Evolutionary conservation across 805 yeast species (phyloP), one percentile per base, ranked within the genome.

Genomic region (Candida pini): DNA sequence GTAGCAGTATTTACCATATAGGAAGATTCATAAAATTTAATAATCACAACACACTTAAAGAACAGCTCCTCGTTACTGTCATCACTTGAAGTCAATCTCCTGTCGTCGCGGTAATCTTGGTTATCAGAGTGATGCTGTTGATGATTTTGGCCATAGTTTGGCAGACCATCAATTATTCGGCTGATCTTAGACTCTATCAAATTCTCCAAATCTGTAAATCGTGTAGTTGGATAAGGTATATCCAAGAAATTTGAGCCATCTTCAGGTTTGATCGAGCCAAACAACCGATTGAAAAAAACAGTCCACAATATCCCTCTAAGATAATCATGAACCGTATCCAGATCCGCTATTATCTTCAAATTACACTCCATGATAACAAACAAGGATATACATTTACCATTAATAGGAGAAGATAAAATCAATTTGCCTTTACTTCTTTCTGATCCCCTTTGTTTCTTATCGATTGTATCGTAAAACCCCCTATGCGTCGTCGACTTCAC

Each of bases 211-310:
- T 68, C 76, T 0, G 74, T 67, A 35, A 64, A 51, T 20, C 41
- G 68, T 4, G 55, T 61, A 45, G 65, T 62, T 0, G 83, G 79
- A 45, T 80, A 82, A 4, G 84, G 68, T 3, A 80, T 64, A 13
- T 71, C 78, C 8, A 73, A 54, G 33, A 77, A 75, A 41, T 34
- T 40, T 13, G 76, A 79, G n/a, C 61, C 57, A 4, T 73, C 68
- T 12, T 61, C 54, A 2, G 89, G 87, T 2, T 60, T 54, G 13
- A 81, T 63, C 1, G 78, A 68, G 0, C 89, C 90, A 50, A 84
- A 76, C 18, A 81, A 60, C 28, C 94, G 60, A 36, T 77, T 73
- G 54, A 83, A 83, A 52, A 83, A 72, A 14, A 83, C 74, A 2
- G 84, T 63, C 64, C 84, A 77, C 35, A 84, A 53, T 18, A 81